Evolutionary conservation across 345 rosid genomes (phyloP), one percentile per base, ranked within the genome.

Genomic region (Pugionium cornutum): DNA sequence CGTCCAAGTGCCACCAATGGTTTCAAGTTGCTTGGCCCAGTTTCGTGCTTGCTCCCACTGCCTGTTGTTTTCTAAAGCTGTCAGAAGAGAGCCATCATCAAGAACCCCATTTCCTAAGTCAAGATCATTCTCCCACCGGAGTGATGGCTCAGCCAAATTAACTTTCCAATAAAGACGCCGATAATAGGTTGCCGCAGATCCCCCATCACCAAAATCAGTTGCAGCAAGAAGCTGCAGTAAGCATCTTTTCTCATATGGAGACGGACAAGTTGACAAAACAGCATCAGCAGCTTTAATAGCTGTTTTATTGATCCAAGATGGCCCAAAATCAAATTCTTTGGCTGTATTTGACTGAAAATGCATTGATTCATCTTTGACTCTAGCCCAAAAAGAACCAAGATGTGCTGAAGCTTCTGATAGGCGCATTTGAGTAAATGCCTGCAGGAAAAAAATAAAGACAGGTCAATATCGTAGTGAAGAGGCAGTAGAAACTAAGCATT

Each of bases 341-440:
- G 77, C 84, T 41, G 68, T 58, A 76, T 64, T 81, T 76, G 87
- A 78, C 69, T 74, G 89, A 37, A 73, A 76, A 72, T 73, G 72
- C 33, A 76, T 63, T 36, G 82, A 76, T 69, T 94, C 97, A 28
- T 89, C 97, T 87, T 84, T 94, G 66, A 90, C 81, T 81, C 97
- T 83, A 59, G 81, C 82, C 72, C 92, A 84, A 70, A 88, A 94
- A 64, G 99, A 94, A 78, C 97, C 96, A 53, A 94, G 71, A 83
- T 94, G 99, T 53, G 97, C 99, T 68, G 96, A 82, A 75, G 99
- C 96, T 82, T 94, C 99, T 56, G 97, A 82, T 7, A 94, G 83
- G 58, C 97, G 96, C 96, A 88, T 88, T 75, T 94, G 99, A 48
- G 88, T 85, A 81, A 90, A 94, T 73, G 99, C 99, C 99, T 94